A percentile compares a stretch with the other conserved stretches of the same genome.
Evolutionary conservation across 768 basidiomycete species (phyloP).

Genomic region (Terana coerulea): DNA sequence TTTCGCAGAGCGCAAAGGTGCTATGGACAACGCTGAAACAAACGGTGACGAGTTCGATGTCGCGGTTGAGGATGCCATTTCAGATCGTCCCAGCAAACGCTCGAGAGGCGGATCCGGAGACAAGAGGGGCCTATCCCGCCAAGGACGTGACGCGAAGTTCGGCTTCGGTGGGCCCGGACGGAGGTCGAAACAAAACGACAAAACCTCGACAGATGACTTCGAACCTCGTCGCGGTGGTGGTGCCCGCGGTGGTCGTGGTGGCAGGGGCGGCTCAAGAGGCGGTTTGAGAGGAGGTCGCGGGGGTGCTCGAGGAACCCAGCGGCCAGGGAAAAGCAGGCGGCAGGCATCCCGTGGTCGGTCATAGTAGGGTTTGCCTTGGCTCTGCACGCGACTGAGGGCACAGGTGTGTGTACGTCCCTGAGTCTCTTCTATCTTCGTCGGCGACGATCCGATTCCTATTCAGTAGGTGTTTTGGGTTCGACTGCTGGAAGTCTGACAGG

Average conservation of each 20-base stretch:
- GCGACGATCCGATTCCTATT: too few relatives aligned
- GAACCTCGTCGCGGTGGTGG: constrained; percentile 34
- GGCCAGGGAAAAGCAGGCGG: constrained; percentile 60
- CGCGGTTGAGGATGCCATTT: constrained; percentile 85
- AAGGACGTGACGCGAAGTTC: constrained; percentile 72
- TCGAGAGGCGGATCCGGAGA: constrained; percentile 27
- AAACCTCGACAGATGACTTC: constrained; percentile 77
- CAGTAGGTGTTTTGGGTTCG: too few relatives aligned
- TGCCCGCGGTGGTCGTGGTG: constrained; percentile 31
- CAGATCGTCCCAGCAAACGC: constrained; percentile 68
- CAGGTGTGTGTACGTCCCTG: neutral
- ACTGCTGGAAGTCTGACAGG: too few relatives aligned
- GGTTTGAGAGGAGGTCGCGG: constrained; percentile 29
- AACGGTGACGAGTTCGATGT: constrained; percentile 80
- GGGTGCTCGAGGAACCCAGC: constrained; percentile 27
- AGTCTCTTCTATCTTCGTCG: neutral
- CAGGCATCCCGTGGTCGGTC: constrained; percentile 32
- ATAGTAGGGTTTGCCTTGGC: too few relatives aligned
- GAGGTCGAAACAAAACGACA: constrained; percentile 78
- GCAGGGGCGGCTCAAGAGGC: constrained; percentile 25
- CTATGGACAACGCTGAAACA: constrained; percentile 61
- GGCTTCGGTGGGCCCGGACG: constrained; percentile 72
- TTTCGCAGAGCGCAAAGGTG: constrained; percentile 74
- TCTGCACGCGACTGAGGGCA: too few relatives aligned
- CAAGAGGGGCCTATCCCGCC: constrained; percentile 44